A percentile compares a stretch with the other conserved stretches of the same genome.
phyloP scores from a whole-genome alignment of 2,329 filamentous ascomycete species.

The Fusarium continuum region DNA sequence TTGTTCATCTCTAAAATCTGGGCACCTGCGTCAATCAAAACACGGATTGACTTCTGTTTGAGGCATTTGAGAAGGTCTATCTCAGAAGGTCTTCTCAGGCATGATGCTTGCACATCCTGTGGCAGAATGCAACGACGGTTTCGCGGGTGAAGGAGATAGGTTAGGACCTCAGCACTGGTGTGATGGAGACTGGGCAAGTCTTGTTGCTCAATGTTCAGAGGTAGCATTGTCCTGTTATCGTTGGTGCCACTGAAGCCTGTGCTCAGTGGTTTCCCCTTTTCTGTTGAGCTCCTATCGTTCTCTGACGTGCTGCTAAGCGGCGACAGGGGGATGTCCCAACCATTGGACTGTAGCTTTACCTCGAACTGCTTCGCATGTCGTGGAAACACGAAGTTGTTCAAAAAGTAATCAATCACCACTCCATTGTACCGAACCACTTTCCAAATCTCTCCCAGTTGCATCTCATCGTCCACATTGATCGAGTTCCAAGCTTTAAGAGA shows the following conservation, averaged over 20 bases:
- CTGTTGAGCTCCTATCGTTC: not conserved
- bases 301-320: conserved; percentile 3
- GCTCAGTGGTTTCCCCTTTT: conserved; percentile 51
- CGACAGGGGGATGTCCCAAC: conserved; percentile 72
- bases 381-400: conserved; percentile 73
- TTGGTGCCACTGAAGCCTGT: conserved; percentile 80
- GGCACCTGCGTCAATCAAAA: conserved; percentile 72
- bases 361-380: conserved; percentile 71
- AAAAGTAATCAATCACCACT: conserved; percentile 66
- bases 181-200: conserved; percentile 66
- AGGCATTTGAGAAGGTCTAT: conserved; percentile 46
- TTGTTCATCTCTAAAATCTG: conserved; percentile 71
- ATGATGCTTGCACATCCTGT: conserved; percentile 48
- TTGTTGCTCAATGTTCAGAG: conserved; percentile 67
- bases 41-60: conserved; percentile 49
- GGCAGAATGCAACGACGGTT: conserved; percentile 57
- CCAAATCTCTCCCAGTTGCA: conserved; percentile 64
- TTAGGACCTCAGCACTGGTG: conserved; percentile 72
- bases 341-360: conserved; percentile 70
- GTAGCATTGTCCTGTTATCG: conserved; percentile 68
- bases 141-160: conserved; percentile 63
- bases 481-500: conserved; percentile 63
- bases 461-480: conserved; percentile 69
- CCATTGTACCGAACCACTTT: conserved; percentile 58
- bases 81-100: conserved; percentile 52